A percentile compares a stretch with the other conserved stretches of the same genome.
These are phyloP conservation scores for Carpinus viminea DNA, from an alignment of 306 rosid species.

Conservation along the genomic window DNA sequence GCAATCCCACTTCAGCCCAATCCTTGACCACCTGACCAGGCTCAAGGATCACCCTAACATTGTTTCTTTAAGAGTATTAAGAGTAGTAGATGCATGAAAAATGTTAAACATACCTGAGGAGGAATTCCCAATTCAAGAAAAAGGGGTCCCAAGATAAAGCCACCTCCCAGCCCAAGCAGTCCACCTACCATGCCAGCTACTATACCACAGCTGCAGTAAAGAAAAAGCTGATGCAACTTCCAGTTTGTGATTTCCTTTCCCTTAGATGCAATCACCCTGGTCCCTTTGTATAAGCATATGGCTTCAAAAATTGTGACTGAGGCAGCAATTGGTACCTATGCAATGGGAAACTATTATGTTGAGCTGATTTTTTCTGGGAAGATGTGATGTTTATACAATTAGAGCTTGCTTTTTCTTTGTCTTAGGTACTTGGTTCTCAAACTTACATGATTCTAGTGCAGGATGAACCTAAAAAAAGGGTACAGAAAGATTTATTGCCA, in stretches of 20 bases:
- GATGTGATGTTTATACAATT: not conserved
- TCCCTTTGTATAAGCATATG: constrained; percentile 65
- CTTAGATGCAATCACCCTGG: constrained; percentile 71
- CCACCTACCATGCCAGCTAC: constrained; percentile 82
- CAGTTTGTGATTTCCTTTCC: constrained; percentile 74
- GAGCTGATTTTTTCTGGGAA: constrained; percentile 16
- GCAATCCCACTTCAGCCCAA: not conserved
- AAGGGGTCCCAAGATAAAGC: constrained; percentile 81
- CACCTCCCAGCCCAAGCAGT: constrained; percentile 80
- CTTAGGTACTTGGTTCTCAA: not conserved
- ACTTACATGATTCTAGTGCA: constrained; percentile 6
- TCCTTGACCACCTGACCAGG: not conserved
- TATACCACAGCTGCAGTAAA: constrained; percentile 65
- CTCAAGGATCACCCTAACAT: not conserved
- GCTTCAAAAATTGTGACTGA: constrained; percentile 72
- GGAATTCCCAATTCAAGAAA: constrained; percentile 85
- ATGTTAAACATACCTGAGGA: constrained; percentile 57
- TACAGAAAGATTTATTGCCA: not conserved
- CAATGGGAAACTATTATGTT: constrained; percentile 17
- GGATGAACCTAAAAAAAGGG: not conserved
- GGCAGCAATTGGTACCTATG: constrained; percentile 63
- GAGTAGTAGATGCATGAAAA: constrained; percentile 10
- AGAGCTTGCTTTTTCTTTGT: not conserved
- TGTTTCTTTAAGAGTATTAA: not conserved
- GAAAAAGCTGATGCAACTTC: constrained; percentile 59